Conservation (phyloP, 73 alveolate genomes). For the Durusdinium trenchii region DNA sequence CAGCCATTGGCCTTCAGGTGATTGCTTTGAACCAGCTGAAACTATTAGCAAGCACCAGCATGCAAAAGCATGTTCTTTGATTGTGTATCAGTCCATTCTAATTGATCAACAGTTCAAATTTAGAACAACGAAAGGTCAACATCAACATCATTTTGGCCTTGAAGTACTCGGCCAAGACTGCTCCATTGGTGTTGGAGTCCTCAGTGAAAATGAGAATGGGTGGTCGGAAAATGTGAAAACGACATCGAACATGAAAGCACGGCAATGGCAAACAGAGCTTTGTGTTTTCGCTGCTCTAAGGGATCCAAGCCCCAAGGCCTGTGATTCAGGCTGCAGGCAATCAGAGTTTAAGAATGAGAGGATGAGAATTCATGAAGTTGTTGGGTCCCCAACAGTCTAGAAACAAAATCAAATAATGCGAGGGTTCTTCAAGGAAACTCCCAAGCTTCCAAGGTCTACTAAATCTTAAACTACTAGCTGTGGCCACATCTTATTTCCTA, state of each 20-base stretch:
- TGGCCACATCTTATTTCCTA: background rate
- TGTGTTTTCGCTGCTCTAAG: too few species aligned
- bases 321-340: too few species aligned
- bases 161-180: slow-evolving; percentile 99
- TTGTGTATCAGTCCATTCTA: too few species aligned
- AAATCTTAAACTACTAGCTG: background rate
- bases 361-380: too few species aligned
- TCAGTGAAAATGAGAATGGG: background rate
- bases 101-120: too few species aligned
- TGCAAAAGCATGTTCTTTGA: background rate
- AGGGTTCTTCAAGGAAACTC: background rate
- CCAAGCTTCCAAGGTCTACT: background rate
- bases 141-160: too few species aligned
- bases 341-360: too few species aligned
- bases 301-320: background rate
- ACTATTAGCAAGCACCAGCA: background rate
- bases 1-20: slow-evolving; percentile 96
- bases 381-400: too few species aligned
- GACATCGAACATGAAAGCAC: background rate
- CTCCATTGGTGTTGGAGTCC: slow-evolving; percentile 99
- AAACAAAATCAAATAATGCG: background rate
- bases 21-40: background rate
- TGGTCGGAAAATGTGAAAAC: background rate
- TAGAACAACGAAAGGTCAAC: too few species aligned
- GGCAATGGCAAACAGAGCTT: background rate